phyloP scores from a whole-genome alignment of 768 basidiomycete species.

The Rhodotorula diobovata region DNA sequence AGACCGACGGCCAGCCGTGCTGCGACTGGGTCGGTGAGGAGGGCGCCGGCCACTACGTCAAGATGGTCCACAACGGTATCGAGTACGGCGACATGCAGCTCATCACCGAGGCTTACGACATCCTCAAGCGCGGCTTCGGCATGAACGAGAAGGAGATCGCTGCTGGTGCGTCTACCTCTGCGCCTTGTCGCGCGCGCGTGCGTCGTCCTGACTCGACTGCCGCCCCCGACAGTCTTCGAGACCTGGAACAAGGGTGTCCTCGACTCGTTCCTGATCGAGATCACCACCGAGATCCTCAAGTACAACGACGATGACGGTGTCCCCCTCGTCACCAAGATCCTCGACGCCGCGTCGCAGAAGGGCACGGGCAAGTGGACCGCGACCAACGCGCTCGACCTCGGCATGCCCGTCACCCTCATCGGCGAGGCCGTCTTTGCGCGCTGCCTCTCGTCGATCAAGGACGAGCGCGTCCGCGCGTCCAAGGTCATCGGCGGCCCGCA shows the following conservation, averaged over 20 bases:
- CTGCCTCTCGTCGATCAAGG: constrained; percentile 94
- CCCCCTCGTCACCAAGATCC: constrained; percentile 85
- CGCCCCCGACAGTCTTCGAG: constrained; percentile 62
- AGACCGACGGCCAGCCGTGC: constrained; percentile 87
- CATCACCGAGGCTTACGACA: constrained; percentile 97
- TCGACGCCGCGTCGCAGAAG: constrained; percentile 96
- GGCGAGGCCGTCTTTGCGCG: constrained; percentile 99
- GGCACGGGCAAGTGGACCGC: constrained; percentile 99
- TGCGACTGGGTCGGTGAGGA: constrained; percentile 99
- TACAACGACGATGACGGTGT: constrained; percentile 94
- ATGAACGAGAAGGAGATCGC: constrained; percentile 83
- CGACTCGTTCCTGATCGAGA: constrained; percentile 98
- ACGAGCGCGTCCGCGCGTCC: constrained; percentile 88
- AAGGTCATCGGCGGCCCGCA: constrained; percentile 84
- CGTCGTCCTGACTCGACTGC: no score
- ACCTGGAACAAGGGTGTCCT: constrained; percentile 99
- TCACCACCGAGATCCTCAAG: constrained; percentile 88
- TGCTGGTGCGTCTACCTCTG: constrained; percentile 46
- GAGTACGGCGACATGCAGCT: constrained; percentile 91
- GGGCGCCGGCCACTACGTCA: constrained; percentile 68
- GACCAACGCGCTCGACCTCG: constrained; percentile 85
- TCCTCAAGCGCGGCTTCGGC: constrained; percentile 92
- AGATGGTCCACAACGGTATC: constrained; percentile 99
- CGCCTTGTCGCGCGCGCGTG: background rate
- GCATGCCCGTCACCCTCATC: constrained; percentile 81